These are phyloP conservation scores for Colletotrichum sp. DNA, from an alignment of 2,329 filamentous ascomycete genomes.

Conservation along the genomic window DNA sequence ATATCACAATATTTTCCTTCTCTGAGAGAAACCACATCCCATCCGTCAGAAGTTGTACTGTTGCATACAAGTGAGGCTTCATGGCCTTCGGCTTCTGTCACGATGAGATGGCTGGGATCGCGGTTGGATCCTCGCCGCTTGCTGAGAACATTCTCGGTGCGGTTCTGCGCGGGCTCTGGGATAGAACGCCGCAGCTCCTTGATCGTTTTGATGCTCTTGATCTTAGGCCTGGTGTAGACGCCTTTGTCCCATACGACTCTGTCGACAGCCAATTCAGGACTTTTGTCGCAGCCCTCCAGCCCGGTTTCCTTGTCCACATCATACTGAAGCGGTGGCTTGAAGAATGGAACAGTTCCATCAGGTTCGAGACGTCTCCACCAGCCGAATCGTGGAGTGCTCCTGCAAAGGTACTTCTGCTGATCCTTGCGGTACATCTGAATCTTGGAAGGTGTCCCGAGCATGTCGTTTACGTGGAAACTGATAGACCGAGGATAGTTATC, in stretches of 20 bases:
- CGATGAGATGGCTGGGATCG: constrained; percentile 20
- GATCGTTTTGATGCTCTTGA: not conserved
- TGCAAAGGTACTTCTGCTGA: constrained; percentile 19
- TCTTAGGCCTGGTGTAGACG: not conserved
- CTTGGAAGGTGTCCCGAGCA: constrained; percentile 20
- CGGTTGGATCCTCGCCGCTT: not conserved
- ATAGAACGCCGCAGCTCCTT: not conserved
- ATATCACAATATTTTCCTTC: constrained; percentile 38
- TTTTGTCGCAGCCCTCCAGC: constrained; percentile 12
- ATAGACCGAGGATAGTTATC: constrained; percentile 12
- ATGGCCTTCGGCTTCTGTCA: constrained; percentile 27
- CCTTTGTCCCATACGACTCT: constrained; percentile 12
- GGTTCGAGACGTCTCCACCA: constrained; percentile 21
- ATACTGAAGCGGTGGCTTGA: constrained; percentile 29
- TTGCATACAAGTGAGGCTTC: constrained; percentile 34
- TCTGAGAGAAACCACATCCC: constrained; percentile 33
- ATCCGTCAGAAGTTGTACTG: constrained; percentile 30
- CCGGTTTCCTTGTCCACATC: constrained; percentile 7
- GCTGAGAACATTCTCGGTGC: not conserved
- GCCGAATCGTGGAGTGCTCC: constrained; percentile 25
- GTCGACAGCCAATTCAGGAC: constrained; percentile 21
- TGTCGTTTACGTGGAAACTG: constrained; percentile 25
- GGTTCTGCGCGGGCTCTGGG: not conserved
- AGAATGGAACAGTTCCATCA: constrained; percentile 28
- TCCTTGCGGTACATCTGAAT: constrained; percentile 18